Evolutionary conservation across 2,329 filamentous ascomycete species (phyloP).

Genomic region (Cytospora leucostoma): DNA sequence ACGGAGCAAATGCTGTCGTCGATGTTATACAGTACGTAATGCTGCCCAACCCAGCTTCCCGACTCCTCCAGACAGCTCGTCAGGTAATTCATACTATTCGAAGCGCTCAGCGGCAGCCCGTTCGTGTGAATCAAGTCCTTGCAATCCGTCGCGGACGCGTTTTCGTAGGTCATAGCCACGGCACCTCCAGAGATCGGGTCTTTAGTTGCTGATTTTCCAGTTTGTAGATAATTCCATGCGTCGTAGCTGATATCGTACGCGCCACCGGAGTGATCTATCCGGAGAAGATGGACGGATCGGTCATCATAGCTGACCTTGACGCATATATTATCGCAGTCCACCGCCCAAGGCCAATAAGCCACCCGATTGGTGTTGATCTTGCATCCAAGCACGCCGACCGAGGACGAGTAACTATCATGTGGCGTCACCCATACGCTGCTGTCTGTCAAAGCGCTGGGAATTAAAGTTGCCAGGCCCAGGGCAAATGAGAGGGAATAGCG

Average conservation of each 20-base stretch:
- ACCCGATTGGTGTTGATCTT: conserved; percentile 61
- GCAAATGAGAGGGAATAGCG: neutral
- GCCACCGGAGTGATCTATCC: conserved; percentile 56
- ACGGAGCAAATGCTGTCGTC: conserved; percentile 49
- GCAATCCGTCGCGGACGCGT: conserved; percentile 49
- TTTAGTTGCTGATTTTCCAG: conserved; percentile 47
- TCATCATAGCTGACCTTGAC: conserved; percentile 51
- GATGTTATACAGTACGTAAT: conserved; percentile 55
- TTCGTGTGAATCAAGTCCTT: conserved; percentile 48
- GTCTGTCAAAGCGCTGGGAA: conserved; percentile 6
- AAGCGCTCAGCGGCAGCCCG: conserved; percentile 42
- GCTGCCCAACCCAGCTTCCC: conserved; percentile 49
- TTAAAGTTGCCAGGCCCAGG: conserved; percentile 11
- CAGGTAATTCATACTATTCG: conserved; percentile 57
- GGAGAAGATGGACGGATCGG: conserved; percentile 57
- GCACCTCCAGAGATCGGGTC: conserved; percentile 50
- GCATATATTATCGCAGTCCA: conserved; percentile 58
- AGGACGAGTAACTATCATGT: conserved; percentile 58
- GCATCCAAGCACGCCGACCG: conserved; percentile 59
- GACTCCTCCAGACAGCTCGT: conserved; percentile 44
- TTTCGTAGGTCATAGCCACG: conserved; percentile 49
- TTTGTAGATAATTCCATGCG: conserved; percentile 58
- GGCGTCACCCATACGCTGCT: conserved; percentile 47
- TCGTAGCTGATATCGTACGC: conserved; percentile 57
- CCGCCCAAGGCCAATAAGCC: conserved; percentile 57